phyloP scores from a whole-genome alignment of 2,329 filamentous ascomycete genomes.

The Fusarium ramigenum region DNA sequence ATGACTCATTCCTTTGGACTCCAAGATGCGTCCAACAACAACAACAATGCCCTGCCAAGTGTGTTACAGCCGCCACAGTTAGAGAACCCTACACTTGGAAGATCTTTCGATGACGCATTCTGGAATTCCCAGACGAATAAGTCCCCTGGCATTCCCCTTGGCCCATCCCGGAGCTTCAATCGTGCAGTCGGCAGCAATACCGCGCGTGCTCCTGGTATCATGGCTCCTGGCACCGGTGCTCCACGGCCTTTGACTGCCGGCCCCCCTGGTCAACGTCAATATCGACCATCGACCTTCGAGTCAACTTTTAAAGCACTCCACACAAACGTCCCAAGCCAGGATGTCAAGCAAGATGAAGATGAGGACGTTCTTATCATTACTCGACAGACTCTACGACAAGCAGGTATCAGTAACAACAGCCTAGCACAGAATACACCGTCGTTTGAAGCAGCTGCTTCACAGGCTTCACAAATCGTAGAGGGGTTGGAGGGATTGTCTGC shows the following conservation, averaged over 20 bases:
- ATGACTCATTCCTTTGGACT: slow-evolving; percentile 3
- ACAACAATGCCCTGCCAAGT: not conserved
- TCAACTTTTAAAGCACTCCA: slow-evolving; percentile 49
- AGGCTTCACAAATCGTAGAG: not conserved
- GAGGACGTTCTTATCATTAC: slow-evolving; percentile 37
- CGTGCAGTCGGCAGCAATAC: slow-evolving; percentile 19
- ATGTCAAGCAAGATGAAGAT: slow-evolving; percentile 40
- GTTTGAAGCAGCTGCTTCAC: slow-evolving; percentile 3
- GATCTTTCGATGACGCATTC: slow-evolving; percentile 13
- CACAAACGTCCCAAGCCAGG: slow-evolving; percentile 38
- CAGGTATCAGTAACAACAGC: slow-evolving; percentile 32
- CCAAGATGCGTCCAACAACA: slow-evolving; percentile 16
- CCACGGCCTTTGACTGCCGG: slow-evolving; percentile 64
- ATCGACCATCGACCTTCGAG: slow-evolving; percentile 56
- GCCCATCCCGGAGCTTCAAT: slow-evolving; percentile 19
- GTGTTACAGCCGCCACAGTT: slow-evolving; percentile 7
- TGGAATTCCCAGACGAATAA: slow-evolving; percentile 9
- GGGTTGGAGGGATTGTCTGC: not conserved
- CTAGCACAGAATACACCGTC: slow-evolving; percentile 14
- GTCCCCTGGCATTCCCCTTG: slow-evolving; percentile 2
- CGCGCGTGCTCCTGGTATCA: slow-evolving; percentile 17
- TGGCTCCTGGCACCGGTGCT: slow-evolving; percentile 50
- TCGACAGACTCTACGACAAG: slow-evolving; percentile 35
- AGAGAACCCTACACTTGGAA: slow-evolving; percentile 20
- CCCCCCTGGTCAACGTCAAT: slow-evolving; percentile 63